Base-by-base conservation (phyloP, 1,139 yeast genomes). In the Blastobotrys indianensis region DNA sequence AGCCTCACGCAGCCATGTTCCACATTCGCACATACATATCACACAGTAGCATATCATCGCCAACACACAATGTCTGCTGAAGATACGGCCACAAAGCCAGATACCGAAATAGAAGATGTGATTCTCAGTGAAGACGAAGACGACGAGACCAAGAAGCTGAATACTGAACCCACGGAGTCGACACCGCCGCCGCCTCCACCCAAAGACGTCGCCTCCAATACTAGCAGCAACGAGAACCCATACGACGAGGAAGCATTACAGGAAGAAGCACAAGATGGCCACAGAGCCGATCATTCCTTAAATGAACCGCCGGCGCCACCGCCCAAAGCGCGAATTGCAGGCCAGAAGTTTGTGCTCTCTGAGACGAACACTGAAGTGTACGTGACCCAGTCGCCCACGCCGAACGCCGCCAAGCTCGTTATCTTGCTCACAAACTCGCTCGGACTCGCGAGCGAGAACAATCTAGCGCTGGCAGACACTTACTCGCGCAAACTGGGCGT, bases 341-440 rank as follows among this genome's bases (percentile, higher is more conserved):
- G 63, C 39, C 59, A 56, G 41, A 58, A 51, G 39, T 59, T 59
- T 36, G 52, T 49, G 30, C 53, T 59, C 2, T 54, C 60, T 1
- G 54, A 52, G 23, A 51, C 59, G 7, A 51, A 52, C 20, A 54
- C 59, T 2, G 57, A 59, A 37, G 58, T 59, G 9, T 59, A 59
- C 42, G 58, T 58, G 16, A 52, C 62, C 4, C 49, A 51, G 33
- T 37, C 48, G 8, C 52, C 50, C 8, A 32, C 49, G 12, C 49
- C 46, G 17, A 47, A 50, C 38, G 28, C 47, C 13, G 30, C 49
- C n/a, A 46, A 54, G 29, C 40, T 61, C 25, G 54, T 58, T 12
- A 52, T 64, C 12, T 51, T 64, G 23, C 55, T 64, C 32, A 63
- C 68, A 12, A 64, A 64, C 48, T 61, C 65, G 5, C 53, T 64